Evolutionary conservation across 192 early-diverging fungal genomes (phyloP), one percentile per base, ranked within the genome.

Genomic region (Gamsiella multidivaricata): DNA sequence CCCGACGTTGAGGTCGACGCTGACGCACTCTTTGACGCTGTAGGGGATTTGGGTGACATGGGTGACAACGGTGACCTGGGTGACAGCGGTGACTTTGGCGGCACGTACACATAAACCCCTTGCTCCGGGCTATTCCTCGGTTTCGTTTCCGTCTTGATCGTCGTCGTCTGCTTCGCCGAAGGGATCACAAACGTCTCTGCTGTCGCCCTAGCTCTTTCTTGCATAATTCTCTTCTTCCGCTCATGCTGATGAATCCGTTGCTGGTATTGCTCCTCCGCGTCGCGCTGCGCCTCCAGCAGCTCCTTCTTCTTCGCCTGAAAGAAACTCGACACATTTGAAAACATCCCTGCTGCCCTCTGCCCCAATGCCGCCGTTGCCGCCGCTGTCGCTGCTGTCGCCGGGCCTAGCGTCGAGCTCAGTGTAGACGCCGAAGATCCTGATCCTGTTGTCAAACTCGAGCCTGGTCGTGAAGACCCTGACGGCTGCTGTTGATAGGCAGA

Each of bases 331-430:
- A 87, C 69, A 34, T 81, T 84, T 0, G 83, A 79, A 23, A 87
- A 79, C 51, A 87, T 68, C 9, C 81, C 73, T 3, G 76, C 83
- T 12, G 85, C 85, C 29, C 84, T 83, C 53, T 84, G 85, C n/a
- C 74, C 74, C 0, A 78, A 17, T 23, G 74, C 74, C 2, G 74
- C 74, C 10, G 74, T 78, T 0, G 74, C 74, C 2, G 74, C 74
- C 0, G 74, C 74, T 18, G 74, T 78, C 0, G 74, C 74, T 4
- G 74, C 74, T 0, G 74, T 78, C 15, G 74, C 74, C 7, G 74
- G 74, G 6, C 74, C 74, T 14, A 78, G 42, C 3, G 65, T 60
- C 2, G 60, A 66, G 6, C 33, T 26, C 12, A 67, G 43, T 12
- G 59, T 25, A 12, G 52, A 45, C 29, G 51, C 17, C 47, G 60